Base-by-base conservation (phyloP, 1,139 yeast genomes). In the Candida sp. region DNA sequence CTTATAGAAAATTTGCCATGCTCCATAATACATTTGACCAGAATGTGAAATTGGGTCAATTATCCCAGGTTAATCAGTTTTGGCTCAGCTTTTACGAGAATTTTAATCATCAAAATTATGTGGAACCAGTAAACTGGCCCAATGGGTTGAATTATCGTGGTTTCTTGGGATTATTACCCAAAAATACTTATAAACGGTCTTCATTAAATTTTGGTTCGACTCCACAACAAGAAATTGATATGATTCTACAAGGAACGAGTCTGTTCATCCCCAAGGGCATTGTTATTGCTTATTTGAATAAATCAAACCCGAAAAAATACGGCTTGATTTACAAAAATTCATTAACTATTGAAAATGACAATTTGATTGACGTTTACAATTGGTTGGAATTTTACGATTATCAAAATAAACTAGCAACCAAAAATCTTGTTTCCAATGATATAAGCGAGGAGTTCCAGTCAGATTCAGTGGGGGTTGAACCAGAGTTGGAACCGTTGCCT, bases 111-210 rank as follows among this genome's bases (percentile, higher is more conserved):
- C 64, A 59, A 44, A 51, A 54, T 30, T 56, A 56, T 42, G 51
- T 49, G 36, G 51, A 55, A 22, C 66, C 64, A 4, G 55, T 66
- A n/a, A 49, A 50, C n/a, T 72, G 77, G 77, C 66, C 72, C 9
- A 68, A 66, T 51, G 53, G 60, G 35, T 50, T 69, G 43, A 70
- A 70, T 48, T 63, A 63, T 47, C 52, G 51, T 37, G 78, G 78
- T 1, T 64, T 70, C 39, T 52, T 71, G 35, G 74, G 73, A 2
- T 52, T 68, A 32, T 50, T 67, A 9, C 56, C 61, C 3, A 43
- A 44, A 5, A 36, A 45, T 5, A 45, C 45, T 5, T 64, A 54
- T 47, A 69, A 68, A 44, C 63, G 58, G 40, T 70, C 76, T 2
- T 61, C 73, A 0, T 47, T 68, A 5, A 52, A 54, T 2, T 38